These are phyloP conservation scores for Moesziomyces antarcticus DNA, from an alignment of 1,284 basidiomycete genomes.

Conservation along the genomic window DNA sequence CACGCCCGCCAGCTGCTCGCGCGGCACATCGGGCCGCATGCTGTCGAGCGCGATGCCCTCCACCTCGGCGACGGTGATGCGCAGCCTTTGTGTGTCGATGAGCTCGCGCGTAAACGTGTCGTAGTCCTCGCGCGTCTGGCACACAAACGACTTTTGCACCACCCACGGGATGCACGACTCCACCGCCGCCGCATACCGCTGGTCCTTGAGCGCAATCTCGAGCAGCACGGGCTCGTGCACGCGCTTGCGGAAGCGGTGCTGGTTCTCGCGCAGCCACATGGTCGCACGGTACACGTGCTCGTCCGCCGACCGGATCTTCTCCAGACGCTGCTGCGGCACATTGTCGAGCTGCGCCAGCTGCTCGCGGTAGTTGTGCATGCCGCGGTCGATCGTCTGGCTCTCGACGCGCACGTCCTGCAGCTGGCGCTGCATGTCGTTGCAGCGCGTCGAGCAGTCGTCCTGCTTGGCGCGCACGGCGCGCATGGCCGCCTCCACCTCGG, in stretches of 20 bases:
- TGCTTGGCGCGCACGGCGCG: conserved; percentile 30
- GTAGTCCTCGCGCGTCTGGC: conserved; percentile 85
- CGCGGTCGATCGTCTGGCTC: conserved; percentile 25
- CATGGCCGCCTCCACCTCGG: conserved; percentile 41
- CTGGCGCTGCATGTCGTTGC: conserved; percentile 28
- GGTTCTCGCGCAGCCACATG: conserved; percentile 80
- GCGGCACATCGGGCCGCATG: conserved; percentile 38
- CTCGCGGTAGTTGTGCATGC: conserved; percentile 16
- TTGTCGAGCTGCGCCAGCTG: conserved; percentile 53
- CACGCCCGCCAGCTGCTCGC: conserved; percentile 73
- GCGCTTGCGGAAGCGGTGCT: conserved; percentile 77
- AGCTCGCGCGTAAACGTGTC: conserved; percentile 71
- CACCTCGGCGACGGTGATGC: conserved; percentile 66
- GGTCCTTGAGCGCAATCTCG: conserved; percentile 77
- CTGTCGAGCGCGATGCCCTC: conserved; percentile 42
- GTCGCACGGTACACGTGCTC: conserved; percentile 76
- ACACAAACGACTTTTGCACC: conserved; percentile 81
- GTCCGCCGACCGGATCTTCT: conserved; percentile 70
- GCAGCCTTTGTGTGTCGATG: conserved; percentile 73
- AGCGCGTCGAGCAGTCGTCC: conserved; percentile 32
- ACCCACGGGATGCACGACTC: conserved; percentile 77
- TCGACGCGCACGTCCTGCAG: conserved; percentile 36
- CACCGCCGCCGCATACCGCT: conserved; percentile 75
- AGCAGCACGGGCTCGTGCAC: conserved; percentile 87
- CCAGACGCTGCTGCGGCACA: conserved; percentile 53